A percentile compares a stretch with the other conserved stretches of the same genome.
Evolutionary conservation across 495 filamentous ascomycete genomes (phyloP).

Genomic region (Trichoderma virens): DNA sequence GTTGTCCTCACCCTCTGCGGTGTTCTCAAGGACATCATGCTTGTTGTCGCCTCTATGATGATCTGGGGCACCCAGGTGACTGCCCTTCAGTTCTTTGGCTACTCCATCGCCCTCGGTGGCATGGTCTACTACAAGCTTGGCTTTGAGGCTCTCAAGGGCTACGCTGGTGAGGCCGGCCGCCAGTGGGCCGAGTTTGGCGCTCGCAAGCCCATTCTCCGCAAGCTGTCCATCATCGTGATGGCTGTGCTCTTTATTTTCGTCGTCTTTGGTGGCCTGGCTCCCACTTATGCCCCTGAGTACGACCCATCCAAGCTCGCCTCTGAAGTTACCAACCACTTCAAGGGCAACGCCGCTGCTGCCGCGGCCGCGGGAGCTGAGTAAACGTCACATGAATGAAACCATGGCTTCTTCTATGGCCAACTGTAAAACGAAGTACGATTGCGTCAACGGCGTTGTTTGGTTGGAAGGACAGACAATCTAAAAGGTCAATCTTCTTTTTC

Average conservation of each 20-base stretch:
- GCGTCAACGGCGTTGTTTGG: neutral
- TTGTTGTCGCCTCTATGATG: conserved; percentile 80
- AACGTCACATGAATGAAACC: conserved; percentile 8
- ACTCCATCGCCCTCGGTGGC: conserved; percentile 80
- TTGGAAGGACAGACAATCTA: conserved; percentile 6
- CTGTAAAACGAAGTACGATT: conserved; percentile 8
- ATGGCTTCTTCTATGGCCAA: conserved; percentile 13
- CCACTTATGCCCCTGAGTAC: conserved; percentile 38
- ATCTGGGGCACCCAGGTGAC: conserved; percentile 83
- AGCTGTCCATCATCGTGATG: conserved; percentile 57
- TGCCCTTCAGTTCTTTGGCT: conserved; percentile 84
- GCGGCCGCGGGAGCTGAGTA: conserved; percentile 4
- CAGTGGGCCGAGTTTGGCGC: conserved; percentile 83
- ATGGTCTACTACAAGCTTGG: conserved; percentile 98
- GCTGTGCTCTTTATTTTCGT: conserved; percentile 55
- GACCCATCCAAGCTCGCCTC: conserved; percentile 37
- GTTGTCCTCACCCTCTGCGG: conserved; percentile 95
- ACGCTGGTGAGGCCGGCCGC: conserved; percentile 58
- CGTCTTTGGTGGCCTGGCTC: conserved; percentile 51
- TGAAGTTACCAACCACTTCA: conserved; percentile 40
- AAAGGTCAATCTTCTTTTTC: conserved; percentile 7
- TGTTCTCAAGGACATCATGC: conserved; percentile 96
- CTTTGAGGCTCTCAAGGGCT: conserved; percentile 72
- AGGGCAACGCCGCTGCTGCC: neutral
- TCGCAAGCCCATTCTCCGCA: conserved; percentile 64